Evolutionary conservation across 2,329 filamentous ascomycete species (phyloP).

Genomic region (Fonsecaea pedrosoi): DNA sequence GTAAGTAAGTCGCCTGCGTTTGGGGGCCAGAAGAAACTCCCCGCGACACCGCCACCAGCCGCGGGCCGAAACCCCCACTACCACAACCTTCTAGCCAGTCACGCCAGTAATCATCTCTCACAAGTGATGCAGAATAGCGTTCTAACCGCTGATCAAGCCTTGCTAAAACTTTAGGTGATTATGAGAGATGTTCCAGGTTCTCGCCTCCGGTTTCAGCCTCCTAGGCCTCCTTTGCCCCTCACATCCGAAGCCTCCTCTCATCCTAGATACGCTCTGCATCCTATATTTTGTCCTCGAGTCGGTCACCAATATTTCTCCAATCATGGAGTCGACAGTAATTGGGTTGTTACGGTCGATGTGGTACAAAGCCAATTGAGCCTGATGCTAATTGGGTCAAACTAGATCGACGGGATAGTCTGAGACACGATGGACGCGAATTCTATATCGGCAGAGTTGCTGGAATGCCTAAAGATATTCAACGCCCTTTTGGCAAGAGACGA

Average conservation of each 20-base stretch:
- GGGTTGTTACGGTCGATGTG: neutral
- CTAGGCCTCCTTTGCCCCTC: neutral
- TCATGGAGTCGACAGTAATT: neutral
- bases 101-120: too few relatives aligned
- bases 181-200: neutral
- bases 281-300: too few relatives aligned
- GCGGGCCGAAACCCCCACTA: too few relatives aligned
- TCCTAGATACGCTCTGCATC: neutral
- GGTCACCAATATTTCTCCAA: too few relatives aligned
- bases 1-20: too few relatives aligned
- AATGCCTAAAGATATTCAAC: constrained; percentile 2
- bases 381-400: too few relatives aligned
- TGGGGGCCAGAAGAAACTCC: too few relatives aligned
- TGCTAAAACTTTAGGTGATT: neutral
- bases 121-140: too few relatives aligned
- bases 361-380: too few relatives aligned
- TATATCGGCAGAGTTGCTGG: constrained; percentile 1
- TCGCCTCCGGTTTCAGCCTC: neutral
- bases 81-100: neutral
- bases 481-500: neutral
- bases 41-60: too few relatives aligned
- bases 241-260: neutral
- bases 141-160: too few relatives aligned
- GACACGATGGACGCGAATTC: neutral
- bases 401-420: neutral